Evolutionary conservation across 371 early-diverging fungal species (phyloP), one percentile per base, ranked within the genome.

Genomic region (Rhizopus arrhizus): DNA sequence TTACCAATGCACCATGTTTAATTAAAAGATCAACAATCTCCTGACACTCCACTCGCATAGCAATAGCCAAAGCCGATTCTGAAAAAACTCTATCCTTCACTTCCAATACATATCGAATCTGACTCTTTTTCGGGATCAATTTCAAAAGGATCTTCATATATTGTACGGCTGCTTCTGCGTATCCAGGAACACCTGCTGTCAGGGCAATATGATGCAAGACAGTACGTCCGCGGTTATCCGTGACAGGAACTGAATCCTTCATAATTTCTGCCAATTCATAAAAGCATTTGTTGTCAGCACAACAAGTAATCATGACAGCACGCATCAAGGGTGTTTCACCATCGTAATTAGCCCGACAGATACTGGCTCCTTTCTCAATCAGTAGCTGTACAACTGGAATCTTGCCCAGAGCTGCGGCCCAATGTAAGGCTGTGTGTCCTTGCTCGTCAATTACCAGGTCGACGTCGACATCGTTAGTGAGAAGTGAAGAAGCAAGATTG

Each of bases 271-370:
- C 70, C 13, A 95, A 59, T 12, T 84, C 81, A 0, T 83, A 80
- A 69, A 97, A 98, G 5, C 86, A 82, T 54, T 90, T 85, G 28
- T 71, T 74, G 52, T 98, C 96, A 68, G 80, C 91, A 69, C 89
- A 89, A 73, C 95, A 89, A 22, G 93, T 86, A 53, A 90, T 86
- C 72, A 93, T 81, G 6, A 90, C 93, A 3, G 90, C 87, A 3
- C 94, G 84, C 74, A 96, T 91, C 46, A 97, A 75, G 8, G 95
- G 87, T 6, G 95, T 89, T 51, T 92, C 90, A 43, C 95, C 95
- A 32, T 73, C 78, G 54, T 78, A 74, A 67, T 95, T 95, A 0
- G 75, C 70, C 10, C 75, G 68, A 35, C 78, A 70, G 0, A 83
- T 65, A 70, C 90, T 84, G 8, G 89, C 89, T 3, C 92, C 90